Conservation (phyloP, 106 monocot species). For the Allium sativum region DNA sequence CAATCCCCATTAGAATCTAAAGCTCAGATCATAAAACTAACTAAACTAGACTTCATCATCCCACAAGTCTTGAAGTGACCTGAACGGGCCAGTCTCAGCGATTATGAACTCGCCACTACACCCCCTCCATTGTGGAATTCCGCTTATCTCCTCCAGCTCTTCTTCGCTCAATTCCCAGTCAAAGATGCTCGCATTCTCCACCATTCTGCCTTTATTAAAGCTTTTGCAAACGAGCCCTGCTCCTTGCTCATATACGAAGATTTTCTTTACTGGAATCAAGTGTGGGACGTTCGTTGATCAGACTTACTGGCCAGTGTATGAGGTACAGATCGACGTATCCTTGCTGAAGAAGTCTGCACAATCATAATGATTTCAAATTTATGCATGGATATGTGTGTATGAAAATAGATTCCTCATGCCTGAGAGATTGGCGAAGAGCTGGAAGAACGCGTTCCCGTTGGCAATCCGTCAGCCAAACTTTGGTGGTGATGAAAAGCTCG, state of each 20-base stretch:
- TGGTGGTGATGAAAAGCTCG: conserved; percentile 53
- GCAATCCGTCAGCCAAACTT: conserved; percentile 33
- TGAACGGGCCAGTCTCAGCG: conserved; percentile 2
- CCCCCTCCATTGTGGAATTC: conserved; percentile 16
- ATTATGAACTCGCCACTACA: not conserved
- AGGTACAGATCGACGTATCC: conserved; percentile 49
- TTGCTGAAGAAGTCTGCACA: conserved; percentile 9
- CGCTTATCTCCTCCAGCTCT: conserved; percentile 20
- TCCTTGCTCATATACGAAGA: conserved; percentile 25
- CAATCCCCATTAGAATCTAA: no score
- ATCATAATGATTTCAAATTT: no score
- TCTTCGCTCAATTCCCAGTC: conserved; percentile 31
- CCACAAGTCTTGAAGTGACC: conserved; percentile 11
- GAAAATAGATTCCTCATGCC: conserved; percentile 1
- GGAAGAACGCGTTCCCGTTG: conserved; percentile 34
- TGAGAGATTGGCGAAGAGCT: conserved; percentile 26
- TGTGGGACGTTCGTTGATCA: conserved; percentile 1
- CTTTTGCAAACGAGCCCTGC: conserved; percentile 30
- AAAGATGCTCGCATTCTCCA: conserved; percentile 31
- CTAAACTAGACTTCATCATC: conserved; percentile 7
- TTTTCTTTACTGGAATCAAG: not conserved
- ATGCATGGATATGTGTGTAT: not conserved
- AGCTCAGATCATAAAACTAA: no score
- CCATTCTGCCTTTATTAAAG: conserved; percentile 33
- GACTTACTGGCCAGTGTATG: conserved; percentile 23